Evolutionary conservation across 441 rosid genomes (phyloP).

Genomic region (Adansonia grandidieri): DNA sequence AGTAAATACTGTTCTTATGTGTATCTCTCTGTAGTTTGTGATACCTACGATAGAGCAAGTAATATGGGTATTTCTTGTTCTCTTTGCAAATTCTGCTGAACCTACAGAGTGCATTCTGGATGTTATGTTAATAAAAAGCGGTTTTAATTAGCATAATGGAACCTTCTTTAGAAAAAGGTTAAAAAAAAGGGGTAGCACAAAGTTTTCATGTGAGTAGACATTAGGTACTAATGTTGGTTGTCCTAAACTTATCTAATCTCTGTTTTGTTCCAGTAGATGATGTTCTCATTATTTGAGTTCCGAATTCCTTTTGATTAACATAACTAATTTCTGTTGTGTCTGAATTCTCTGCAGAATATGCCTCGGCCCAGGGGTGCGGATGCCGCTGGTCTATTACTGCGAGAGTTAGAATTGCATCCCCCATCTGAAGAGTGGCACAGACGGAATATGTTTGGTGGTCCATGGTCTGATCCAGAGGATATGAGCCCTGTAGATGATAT

Average conservation of each 20-base stretch:
- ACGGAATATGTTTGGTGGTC: constrained; percentile 96
- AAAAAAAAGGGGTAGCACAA: background rate
- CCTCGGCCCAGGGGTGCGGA: constrained; percentile 99
- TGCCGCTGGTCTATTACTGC: constrained; percentile 96
- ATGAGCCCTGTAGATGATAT: constrained; percentile 54
- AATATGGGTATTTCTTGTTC: background rate
- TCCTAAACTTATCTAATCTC: background rate
- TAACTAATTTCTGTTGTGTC: background rate
- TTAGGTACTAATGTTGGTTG: background rate
- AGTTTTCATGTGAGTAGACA: background rate
- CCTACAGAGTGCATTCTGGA: background rate
- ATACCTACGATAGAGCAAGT: background rate
- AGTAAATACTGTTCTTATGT: background rate
- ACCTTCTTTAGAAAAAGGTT: background rate
- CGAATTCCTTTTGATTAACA: background rate
- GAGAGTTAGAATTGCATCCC: constrained; percentile 96
- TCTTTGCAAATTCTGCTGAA: constrained; percentile 10
- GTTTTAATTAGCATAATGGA: background rate
- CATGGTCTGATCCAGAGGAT: constrained; percentile 89
- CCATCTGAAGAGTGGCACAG: constrained; percentile 99
- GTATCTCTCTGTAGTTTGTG: background rate
- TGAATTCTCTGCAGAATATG: constrained; percentile 72
- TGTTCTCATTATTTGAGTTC: background rate
- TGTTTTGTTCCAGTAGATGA: no score
- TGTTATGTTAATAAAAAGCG: background rate